phyloP scores from a whole-genome alignment of 768 basidiomycete species.

The Hygrophorus russula region DNA sequence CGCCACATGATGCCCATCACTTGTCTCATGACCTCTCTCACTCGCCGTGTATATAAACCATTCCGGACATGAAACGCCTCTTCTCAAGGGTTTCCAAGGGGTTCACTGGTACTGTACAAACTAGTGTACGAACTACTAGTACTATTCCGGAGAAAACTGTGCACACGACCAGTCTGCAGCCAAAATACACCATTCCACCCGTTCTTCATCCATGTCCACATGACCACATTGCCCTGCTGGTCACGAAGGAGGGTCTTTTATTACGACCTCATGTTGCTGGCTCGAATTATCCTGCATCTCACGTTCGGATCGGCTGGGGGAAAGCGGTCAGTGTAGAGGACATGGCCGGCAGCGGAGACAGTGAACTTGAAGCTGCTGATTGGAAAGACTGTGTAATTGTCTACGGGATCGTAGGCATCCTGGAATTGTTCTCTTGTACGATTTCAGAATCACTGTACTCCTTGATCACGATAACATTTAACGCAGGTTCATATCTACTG shows the following conservation, averaged over 20 bases:
- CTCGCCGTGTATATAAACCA: background rate
- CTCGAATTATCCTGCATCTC: conserved; percentile 19
- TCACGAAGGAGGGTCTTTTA: conserved; percentile 51
- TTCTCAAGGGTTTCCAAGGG: conserved; percentile 27
- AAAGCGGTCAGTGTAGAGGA: conserved; percentile 45
- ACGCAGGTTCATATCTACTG: conserved; percentile 61
- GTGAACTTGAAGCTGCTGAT: conserved; percentile 24
- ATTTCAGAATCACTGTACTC: conserved; percentile 7
- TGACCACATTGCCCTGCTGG: conserved; percentile 52
- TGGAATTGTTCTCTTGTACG: conserved; percentile 65
- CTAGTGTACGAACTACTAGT: too few relatives aligned
- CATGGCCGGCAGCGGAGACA: conserved; percentile 22
- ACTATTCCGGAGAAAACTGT: conserved; percentile 6
- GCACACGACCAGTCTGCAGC: conserved; percentile 32
- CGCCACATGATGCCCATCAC: background rate
- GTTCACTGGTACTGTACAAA: conserved; percentile 15
- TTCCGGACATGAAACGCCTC: conserved; percentile 29
- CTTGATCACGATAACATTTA: background rate
- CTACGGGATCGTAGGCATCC: conserved; percentile 66
- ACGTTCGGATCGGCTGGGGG: conserved; percentile 45
- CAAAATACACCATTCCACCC: conserved; percentile 53
- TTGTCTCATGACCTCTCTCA: background rate
- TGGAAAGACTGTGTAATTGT: conserved; percentile 52
- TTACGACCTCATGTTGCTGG: conserved; percentile 43
- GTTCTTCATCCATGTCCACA: conserved; percentile 69